A percentile compares a stretch with the other conserved stretches of the same genome.
phyloP scores from a whole-genome alignment of 805 yeast species.

The Tetrapisispora arboricola region DNA sequence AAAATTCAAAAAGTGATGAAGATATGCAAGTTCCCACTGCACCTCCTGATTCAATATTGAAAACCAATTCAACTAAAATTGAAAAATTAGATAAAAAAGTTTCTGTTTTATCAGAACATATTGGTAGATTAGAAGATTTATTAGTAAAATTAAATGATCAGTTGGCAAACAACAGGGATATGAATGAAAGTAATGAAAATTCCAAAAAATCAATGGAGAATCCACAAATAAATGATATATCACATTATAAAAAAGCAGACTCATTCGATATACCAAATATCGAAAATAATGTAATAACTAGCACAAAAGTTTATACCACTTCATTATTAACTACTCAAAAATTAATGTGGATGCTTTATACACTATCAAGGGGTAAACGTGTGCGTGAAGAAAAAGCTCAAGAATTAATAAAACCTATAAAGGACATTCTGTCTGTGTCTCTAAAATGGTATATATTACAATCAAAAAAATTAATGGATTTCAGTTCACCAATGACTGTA shows the following conservation, averaged over 20 bases:
- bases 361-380: slow-evolving; percentile 6
- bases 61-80: slow-evolving; percentile 7
- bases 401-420: slow-evolving; percentile 15
- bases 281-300: background rate
- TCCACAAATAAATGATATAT: background rate
- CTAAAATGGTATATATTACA: slow-evolving; percentile 22
- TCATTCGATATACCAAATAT: background rate
- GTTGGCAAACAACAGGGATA: slow-evolving; percentile 1
- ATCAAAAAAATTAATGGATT: slow-evolving; percentile 17
- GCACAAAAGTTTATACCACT: slow-evolving; percentile 9
- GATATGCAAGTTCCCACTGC: background rate
- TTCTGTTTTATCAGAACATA: slow-evolving; percentile 14
- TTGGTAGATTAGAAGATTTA: slow-evolving; percentile 17
- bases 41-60: background rate
- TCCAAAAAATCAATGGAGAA: background rate
- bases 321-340: slow-evolving; percentile 16
- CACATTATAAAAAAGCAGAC: background rate
- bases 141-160: slow-evolving; percentile 10
- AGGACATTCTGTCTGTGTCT: slow-evolving; percentile 10
- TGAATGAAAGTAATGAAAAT: no score
- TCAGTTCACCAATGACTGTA: slow-evolving; percentile 14
- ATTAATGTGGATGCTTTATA: slow-evolving; percentile 16
- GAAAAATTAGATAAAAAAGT: slow-evolving; percentile 18
- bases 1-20: background rate
- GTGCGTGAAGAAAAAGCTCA: slow-evolving; percentile 1